Evolutionary conservation across 148 eudicot species (phyloP), one percentile per base, ranked within the genome.

Genomic region (Rhododendron mucronatum): DNA sequence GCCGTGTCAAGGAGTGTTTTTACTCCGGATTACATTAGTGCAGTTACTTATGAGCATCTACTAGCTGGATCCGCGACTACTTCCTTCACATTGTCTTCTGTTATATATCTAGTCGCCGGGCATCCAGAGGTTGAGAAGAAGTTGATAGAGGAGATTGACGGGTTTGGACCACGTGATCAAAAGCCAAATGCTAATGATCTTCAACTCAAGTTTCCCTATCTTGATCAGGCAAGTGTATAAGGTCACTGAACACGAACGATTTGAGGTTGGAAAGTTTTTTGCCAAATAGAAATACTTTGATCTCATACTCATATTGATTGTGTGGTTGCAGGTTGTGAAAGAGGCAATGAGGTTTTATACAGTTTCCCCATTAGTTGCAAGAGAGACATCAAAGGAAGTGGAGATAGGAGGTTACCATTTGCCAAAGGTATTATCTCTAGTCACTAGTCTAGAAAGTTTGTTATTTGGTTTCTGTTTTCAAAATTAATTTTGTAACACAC

Each of bases 41-140:
- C 96, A 21, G 95, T 96, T 15, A 93, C 98, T 45, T 96, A 95
- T 57, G 99, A 96, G 83, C 90, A 88, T 53, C 84, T 88, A 9
- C 90, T 94, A 74, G 96, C 96, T 41, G 99, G 99, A 26, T 96
- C 99, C 37, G 94, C 98, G 2, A 96, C 99, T 7, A 95, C 99
- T 11, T 91, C 98, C 30, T 96, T 96, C 84, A 96, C 99, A n/a
- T 57, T 95, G 81, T 95, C 99, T 23, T 89, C 95, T 2, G 86
- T 91, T 84, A 18, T 95, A 80, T 96, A 95, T 87, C 90, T 96
- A 59, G 93, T 96, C 61, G 89, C 98, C 13, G 89, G 92, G 21
- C 94, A 96, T 88, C 94, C 91, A 78, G 91, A 92, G 65, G 98
- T 96, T 35, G 97, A 96, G 94, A 92, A 76, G 83, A 95, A 95